phyloP scores from a whole-genome alignment of 169 alveolate genomes.

The Cryptosporidium bovis region DNA sequence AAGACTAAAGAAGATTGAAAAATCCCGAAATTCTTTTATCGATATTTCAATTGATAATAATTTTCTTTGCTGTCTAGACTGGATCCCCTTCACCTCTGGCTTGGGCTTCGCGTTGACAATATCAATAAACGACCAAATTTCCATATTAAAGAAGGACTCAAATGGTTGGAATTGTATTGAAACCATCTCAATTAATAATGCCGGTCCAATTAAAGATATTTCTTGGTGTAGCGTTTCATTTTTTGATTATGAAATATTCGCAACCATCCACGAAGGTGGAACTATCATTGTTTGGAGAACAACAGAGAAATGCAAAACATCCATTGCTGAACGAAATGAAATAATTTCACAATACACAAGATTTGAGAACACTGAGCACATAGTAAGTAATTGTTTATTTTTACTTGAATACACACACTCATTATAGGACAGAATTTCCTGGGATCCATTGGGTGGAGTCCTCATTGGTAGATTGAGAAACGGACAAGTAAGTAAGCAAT shows the following conservation, averaged over 20 bases:
- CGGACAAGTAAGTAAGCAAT: slow-evolving; percentile 37
- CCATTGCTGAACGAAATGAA: neutral
- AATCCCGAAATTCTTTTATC: neutral
- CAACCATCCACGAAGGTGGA: slow-evolving; percentile 45
- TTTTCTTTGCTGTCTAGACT: slow-evolving; percentile 24
- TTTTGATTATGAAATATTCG: slow-evolving; percentile 16
- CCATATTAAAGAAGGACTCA: slow-evolving; percentile 10
- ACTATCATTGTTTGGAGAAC: slow-evolving; percentile 34
- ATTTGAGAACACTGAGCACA: slow-evolving; percentile 1
- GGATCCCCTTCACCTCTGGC: slow-evolving; percentile 14
- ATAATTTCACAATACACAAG: slow-evolving; percentile 13
- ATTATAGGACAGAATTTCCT: slow-evolving; percentile 24
- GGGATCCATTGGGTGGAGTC: slow-evolving; percentile 65
- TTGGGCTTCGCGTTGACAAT: slow-evolving; percentile 17
- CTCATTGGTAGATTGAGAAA: neutral
- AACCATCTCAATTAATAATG: slow-evolving; percentile 33
- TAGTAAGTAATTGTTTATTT: slow-evolving; percentile 30
- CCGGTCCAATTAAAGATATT: slow-evolving; percentile 45
- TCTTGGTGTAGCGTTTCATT: slow-evolving; percentile 30
- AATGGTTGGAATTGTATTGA: slow-evolving; percentile 52
- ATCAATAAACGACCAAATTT: slow-evolving; percentile 23
- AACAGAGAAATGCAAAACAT: neutral
- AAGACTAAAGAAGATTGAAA: slow-evolving; percentile 24
- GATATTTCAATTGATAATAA: slow-evolving; percentile 2
- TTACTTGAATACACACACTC: neutral